phyloP scores from a whole-genome alignment of 345 rosid species.

The Isatis tinctoria region DNA sequence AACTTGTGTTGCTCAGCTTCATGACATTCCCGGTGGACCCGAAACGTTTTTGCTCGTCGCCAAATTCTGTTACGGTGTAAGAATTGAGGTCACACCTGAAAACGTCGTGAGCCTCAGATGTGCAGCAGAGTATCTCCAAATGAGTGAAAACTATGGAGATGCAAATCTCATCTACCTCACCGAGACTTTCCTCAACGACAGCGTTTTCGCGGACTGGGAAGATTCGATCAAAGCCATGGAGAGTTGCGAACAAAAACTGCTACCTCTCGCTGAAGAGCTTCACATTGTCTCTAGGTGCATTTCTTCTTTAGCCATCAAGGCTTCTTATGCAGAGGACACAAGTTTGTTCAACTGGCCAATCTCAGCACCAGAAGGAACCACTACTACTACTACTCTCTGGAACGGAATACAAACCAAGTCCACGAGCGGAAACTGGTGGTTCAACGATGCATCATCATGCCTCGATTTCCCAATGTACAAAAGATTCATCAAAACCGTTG shows the following conservation, averaged over 20 bases:
- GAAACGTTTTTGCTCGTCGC: conserved; percentile 66
- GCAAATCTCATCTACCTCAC: conserved; percentile 68
- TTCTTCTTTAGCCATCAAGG: conserved; percentile 71
- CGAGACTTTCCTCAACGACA: conserved; percentile 59
- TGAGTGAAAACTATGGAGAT: conserved; percentile 70
- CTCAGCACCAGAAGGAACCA: conserved; percentile 35
- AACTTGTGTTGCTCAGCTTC: conserved; percentile 49
- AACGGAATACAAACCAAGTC: conserved; percentile 55
- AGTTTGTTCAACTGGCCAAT: conserved; percentile 64
- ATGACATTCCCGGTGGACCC: conserved; percentile 80
- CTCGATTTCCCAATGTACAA: conserved; percentile 53
- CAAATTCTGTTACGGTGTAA: conserved; percentile 81
- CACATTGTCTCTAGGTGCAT: conserved; percentile 78
- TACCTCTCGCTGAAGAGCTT: conserved; percentile 66
- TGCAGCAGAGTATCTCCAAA: conserved; percentile 81
- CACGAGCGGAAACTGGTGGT: conserved; percentile 79
- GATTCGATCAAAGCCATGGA: conserved; percentile 72
- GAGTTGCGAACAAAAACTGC: conserved; percentile 53
- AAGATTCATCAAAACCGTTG: conserved; percentile 59
- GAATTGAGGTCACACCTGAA: conserved; percentile 54
- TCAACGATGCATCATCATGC: conserved; percentile 54
- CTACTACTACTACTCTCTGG: conserved; percentile 42
- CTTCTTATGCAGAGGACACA: conserved; percentile 50
- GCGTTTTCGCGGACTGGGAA: conserved; percentile 52
- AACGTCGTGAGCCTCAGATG: conserved; percentile 72